Evolutionary conservation across 169 alveolate species (phyloP).

Genomic region (Babesia ovata): DNA sequence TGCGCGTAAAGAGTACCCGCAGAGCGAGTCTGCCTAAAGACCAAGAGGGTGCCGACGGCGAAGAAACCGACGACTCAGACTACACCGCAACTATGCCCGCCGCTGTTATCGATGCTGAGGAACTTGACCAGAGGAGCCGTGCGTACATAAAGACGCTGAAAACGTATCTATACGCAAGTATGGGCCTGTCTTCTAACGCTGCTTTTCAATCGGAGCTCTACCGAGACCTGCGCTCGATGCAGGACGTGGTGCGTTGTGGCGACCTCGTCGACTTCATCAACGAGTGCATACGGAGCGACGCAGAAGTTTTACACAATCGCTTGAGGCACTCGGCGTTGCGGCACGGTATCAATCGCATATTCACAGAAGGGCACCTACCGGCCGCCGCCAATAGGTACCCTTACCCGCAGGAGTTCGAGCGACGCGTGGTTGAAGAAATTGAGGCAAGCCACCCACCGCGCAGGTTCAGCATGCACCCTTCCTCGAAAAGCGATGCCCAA

Average conservation of each 20-base stretch:
- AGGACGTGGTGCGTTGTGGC: conserved; percentile 18
- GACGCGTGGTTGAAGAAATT: conserved; percentile 24
- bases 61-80: not conserved
- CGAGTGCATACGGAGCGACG: conserved; percentile 31
- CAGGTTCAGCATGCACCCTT: conserved; percentile 17
- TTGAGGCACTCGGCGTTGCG: conserved; percentile 12
- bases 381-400: conserved; percentile 40
- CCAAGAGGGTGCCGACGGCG: conserved; percentile 5
- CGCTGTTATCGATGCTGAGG: not conserved
- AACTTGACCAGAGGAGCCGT: conserved; percentile 5
- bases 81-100: conserved; percentile 38
- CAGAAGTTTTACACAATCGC: conserved; percentile 33
- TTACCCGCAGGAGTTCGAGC: conserved; percentile 38
- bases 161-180: conserved; percentile 21
- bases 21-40: not conserved
- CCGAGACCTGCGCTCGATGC: conserved; percentile 18
- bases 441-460: conserved; percentile 38
- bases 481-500: not conserved
- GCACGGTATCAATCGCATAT: conserved; percentile 6
- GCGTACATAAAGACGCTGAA: conserved; percentile 9
- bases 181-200: conserved; percentile 1
- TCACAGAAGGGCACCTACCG: conserved; percentile 32
- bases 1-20: not conserved
- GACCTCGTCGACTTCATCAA: conserved; percentile 35
- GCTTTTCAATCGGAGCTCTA: conserved; percentile 39